These are phyloP conservation scores for Aspergillus brasiliensis DNA, from an alignment of 2,329 filamentous ascomycete species.

Conservation along the genomic window DNA sequence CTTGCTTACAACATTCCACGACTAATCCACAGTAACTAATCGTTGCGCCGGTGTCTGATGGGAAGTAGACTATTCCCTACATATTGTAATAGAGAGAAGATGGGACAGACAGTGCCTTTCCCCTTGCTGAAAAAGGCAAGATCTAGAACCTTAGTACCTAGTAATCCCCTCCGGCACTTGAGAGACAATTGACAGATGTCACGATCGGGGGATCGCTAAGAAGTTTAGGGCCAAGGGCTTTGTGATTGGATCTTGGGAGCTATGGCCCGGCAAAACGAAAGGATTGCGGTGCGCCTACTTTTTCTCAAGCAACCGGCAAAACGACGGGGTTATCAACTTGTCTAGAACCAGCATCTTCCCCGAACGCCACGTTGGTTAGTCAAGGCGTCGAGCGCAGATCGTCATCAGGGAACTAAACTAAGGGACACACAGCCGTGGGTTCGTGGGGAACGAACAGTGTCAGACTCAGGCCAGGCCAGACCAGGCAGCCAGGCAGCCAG, in stretches of 20 bases:
- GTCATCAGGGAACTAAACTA: slow-evolving; percentile 19
- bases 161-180: neutral
- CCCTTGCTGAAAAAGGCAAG: neutral
- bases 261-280: neutral
- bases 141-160: slow-evolving; percentile 2
- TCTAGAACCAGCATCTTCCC: slow-evolving; percentile 9
- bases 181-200: slow-evolving; percentile 4
- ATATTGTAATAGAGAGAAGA: too few species aligned
- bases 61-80: too few species aligned
- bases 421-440: slow-evolving; percentile 11
- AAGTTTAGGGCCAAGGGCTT: neutral
- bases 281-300: neutral
- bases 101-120: too few species aligned
- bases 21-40: too few species aligned
- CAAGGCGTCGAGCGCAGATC: slow-evolving; percentile 23
- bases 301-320: slow-evolving; percentile 6
- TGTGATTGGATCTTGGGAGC: slow-evolving; percentile 3
- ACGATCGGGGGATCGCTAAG: neutral
- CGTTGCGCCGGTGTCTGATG: too few species aligned
- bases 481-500: slow-evolving; percentile 15
- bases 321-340: slow-evolving; percentile 4
- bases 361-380: slow-evolving; percentile 18
- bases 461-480: slow-evolving; percentile 22
- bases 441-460: slow-evolving; percentile 19
- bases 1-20: too few species aligned